phyloP scores from a whole-genome alignment of 2,329 filamentous ascomycete genomes.

The Nemania serpens region DNA sequence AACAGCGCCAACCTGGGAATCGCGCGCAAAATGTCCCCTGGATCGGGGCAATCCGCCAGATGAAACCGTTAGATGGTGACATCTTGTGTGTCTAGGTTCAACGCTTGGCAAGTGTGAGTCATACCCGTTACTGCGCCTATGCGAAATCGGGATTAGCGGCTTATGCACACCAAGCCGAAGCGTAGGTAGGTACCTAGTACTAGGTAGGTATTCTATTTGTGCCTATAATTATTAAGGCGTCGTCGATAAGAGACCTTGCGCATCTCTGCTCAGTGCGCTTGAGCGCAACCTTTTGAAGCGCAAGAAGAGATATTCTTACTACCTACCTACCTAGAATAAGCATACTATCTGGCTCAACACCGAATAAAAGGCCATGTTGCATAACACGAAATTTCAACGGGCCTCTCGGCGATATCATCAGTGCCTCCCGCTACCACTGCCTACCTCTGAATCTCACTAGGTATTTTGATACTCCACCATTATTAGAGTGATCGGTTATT shows the following conservation, averaged over 20 bases:
- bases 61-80: constrained; percentile 37
- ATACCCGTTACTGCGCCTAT: constrained; percentile 30
- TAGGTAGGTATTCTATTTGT: background rate
- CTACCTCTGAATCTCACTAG: too few relatives aligned
- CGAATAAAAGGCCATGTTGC: too few relatives aligned
- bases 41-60: constrained; percentile 21
- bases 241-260: background rate
- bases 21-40: constrained; percentile 16
- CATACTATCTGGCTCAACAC: too few relatives aligned
- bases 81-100: background rate
- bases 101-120: constrained; percentile 38
- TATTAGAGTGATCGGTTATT: background rate
- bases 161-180: background rate
- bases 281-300: too few relatives aligned
- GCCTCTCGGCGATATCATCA: background rate
- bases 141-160: constrained; percentile 14
- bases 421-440: background rate
- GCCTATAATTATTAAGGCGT: background rate
- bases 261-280: background rate
- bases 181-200: background rate
- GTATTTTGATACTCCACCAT: background rate
- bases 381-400: too few relatives aligned
- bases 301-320: too few relatives aligned
- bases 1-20: constrained; percentile 22
- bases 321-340: too few relatives aligned